Conservation (phyloP, 768 basidiomycete species). For the Tricholoma terreum region DNA sequence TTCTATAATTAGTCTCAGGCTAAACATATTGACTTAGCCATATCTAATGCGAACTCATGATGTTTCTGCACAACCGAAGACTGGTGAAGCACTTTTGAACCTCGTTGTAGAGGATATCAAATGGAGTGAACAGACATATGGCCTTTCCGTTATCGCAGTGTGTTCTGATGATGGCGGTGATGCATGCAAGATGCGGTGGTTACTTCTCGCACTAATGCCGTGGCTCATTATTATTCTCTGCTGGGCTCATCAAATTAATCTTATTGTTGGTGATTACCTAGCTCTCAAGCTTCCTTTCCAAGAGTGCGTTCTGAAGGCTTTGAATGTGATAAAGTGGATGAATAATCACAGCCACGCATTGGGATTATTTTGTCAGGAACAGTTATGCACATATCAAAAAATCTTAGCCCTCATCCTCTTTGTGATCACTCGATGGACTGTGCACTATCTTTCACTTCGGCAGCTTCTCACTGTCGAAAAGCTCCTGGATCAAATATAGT, state of each 20-base stretch:
- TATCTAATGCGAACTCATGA: conserved; percentile 19
- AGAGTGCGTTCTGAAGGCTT: too few species aligned
- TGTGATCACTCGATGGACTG: conserved; percentile 32
- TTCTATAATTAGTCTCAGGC: not conserved
- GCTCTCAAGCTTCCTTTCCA: too few species aligned
- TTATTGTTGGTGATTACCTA: too few species aligned
- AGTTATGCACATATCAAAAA: conserved; percentile 13
- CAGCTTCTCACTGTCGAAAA: conserved; percentile 22
- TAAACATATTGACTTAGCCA: conserved; percentile 4
- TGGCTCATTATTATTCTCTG: conserved; percentile 17
- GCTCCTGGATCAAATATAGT: conserved; percentile 5
- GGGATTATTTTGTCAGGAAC: conserved; percentile 24
- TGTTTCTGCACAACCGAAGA: conserved; percentile 19
- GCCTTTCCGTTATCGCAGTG: too few species aligned
- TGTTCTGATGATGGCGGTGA: too few species aligned
- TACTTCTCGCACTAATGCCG: conserved; percentile 8
- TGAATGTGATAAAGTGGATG: too few species aligned
- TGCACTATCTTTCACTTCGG: too few species aligned
- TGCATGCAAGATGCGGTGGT: conserved; percentile 14
- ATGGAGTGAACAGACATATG: too few species aligned
- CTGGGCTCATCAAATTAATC: conserved; percentile 31
- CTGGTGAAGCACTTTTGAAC: conserved; percentile 21
- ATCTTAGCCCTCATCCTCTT: conserved; percentile 21
- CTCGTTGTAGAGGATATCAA: too few species aligned
- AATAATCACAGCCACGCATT: too few species aligned